Evolutionary conservation across 257 asterid genomes (phyloP), one percentile per base, ranked within the genome.

Genomic region (Buddleja alternifolia): DNA sequence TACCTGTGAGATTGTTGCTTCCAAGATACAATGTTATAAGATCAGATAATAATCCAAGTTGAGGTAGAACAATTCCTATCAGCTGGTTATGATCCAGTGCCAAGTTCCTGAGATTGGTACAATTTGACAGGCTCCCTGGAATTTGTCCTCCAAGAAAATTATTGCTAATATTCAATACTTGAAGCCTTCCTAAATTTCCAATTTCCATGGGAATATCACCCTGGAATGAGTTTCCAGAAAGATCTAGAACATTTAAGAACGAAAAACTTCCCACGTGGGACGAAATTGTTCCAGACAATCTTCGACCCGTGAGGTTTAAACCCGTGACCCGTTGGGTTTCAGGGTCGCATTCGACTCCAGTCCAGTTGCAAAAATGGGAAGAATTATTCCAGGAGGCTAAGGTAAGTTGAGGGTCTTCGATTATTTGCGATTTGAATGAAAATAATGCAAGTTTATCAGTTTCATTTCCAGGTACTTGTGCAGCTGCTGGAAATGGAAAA

Each of bases 1-100:
- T 71, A 72, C 91, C 91, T 56, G 86, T 76, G 40, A 85, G 72
- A 60, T 80, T 80, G 80, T 82, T 85, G 78, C 45, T 82, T 65
- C 76, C 80, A 32, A 85, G 75, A 66, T 76, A 64, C 67, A 76
- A 46, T 16, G 45, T 46, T 0, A 56, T 41, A 55, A 75, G 80
- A 19, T 25, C 4, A 20, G 76, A 54, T 1, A 69, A 45, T 16
- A 51, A 63, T 69, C 84, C 84, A 19, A 80, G 25, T 12, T 80
- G 75, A 16, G 69, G 53, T 25, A 86, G 83, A 54, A 82, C 45
- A 12, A 16, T 42, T 52, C 77, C 76, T 59, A 14, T 67, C 63
- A 84, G 66, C 29, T 40, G 25, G 75, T 81, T 84, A 57, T 74
- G 81, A 67, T 77, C 78, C 42, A 81, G 64, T 3, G 69, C 39